These are phyloP conservation scores for Xylaria sp. DNA, from an alignment of 2,329 filamentous ascomycete genomes.

Conservation along the genomic window DNA sequence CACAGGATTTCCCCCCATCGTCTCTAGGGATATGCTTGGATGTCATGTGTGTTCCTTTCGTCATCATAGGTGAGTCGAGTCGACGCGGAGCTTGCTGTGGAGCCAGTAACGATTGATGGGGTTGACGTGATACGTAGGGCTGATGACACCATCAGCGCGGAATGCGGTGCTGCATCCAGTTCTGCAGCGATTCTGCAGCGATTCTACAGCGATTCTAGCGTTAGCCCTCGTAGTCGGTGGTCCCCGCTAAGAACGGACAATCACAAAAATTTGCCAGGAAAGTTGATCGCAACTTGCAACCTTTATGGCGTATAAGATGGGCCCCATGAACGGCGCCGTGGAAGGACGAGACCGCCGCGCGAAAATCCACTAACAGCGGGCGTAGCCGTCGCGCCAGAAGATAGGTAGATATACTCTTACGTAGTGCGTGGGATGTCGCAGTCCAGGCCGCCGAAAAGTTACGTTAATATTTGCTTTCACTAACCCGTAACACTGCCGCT, in stretches of 20 bases:
- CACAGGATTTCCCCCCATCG: slow-evolving; percentile 21
- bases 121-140: slow-evolving; percentile 48
- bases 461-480: slow-evolving; percentile 30
- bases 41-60: slow-evolving; percentile 7
- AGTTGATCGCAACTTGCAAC: slow-evolving; percentile 17
- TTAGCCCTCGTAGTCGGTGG: slow-evolving; percentile 21
- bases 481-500: background rate
- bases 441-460: slow-evolving; percentile 17
- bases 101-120: slow-evolving; percentile 44
- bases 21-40: slow-evolving; percentile 22
- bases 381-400: slow-evolving; percentile 10
- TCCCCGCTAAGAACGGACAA: slow-evolving; percentile 17
- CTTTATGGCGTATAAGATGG: slow-evolving; percentile 18
- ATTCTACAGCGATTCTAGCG: slow-evolving; percentile 9
- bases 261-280: slow-evolving; percentile 2
- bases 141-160: slow-evolving; percentile 45
- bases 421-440: slow-evolving; percentile 20
- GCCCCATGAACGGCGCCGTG: slow-evolving; percentile 8
- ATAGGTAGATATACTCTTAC: slow-evolving; percentile 8
- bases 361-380: slow-evolving; percentile 8
- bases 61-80: slow-evolving; percentile 25
- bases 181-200: slow-evolving; percentile 31
- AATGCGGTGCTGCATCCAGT: background rate
- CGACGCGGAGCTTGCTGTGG: slow-evolving; percentile 39
- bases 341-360: slow-evolving; percentile 10